Evolutionary conservation across 805 yeast species (phyloP).

Genomic region (Starmerella geochares): DNA sequence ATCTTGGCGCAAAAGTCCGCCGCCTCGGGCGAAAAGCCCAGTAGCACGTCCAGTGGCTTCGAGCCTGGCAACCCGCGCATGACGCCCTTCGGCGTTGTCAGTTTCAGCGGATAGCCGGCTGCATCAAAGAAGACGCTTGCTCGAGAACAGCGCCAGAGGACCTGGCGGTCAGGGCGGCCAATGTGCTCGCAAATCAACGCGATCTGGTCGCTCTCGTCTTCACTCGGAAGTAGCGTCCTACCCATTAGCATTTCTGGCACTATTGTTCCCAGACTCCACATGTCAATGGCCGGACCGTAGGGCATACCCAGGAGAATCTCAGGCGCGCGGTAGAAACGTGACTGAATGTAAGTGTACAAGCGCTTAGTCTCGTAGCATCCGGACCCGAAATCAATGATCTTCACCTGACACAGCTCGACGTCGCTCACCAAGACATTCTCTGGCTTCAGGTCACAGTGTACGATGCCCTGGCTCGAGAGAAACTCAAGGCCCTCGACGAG

Average conservation of each 20-base stretch:
- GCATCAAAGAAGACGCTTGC: slow-evolving; percentile 34
- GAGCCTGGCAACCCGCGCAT: slow-evolving; percentile 20
- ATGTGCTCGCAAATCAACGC: slow-evolving; percentile 80
- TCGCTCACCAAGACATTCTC: slow-evolving; percentile 60
- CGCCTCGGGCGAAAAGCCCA: slow-evolving; percentile 18
- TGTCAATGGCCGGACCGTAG: slow-evolving; percentile 84
- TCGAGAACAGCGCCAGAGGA: slow-evolving; percentile 32
- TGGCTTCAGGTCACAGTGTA: slow-evolving; percentile 82
- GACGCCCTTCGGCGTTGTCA: slow-evolving; percentile 19
- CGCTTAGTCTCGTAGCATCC: slow-evolving; percentile 52
- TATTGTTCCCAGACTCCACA: slow-evolving; percentile 97
- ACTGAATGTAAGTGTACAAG: slow-evolving; percentile 91
- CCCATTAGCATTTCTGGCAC: slow-evolving; percentile 90
- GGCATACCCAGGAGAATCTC: slow-evolving; percentile 85
- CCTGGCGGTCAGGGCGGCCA: slow-evolving; percentile 66
- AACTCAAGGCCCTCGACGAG: slow-evolving; percentile 50
- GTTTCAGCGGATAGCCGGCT: slow-evolving; percentile 29
- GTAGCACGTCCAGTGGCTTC: slow-evolving; percentile 15
- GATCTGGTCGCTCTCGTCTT: slow-evolving; percentile 75
- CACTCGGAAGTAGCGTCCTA: slow-evolving; percentile 91
- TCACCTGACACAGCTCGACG: slow-evolving; percentile 41
- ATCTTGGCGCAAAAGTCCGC: slow-evolving; percentile 43
- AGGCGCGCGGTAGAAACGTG: slow-evolving; percentile 92
- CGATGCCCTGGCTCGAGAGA: slow-evolving; percentile 46
- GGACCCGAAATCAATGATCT: slow-evolving; percentile 71